These are phyloP conservation scores for Jamesozyma jinghongensis DNA, from an alignment of 805 yeast genomes.

Conservation along the genomic window DNA sequence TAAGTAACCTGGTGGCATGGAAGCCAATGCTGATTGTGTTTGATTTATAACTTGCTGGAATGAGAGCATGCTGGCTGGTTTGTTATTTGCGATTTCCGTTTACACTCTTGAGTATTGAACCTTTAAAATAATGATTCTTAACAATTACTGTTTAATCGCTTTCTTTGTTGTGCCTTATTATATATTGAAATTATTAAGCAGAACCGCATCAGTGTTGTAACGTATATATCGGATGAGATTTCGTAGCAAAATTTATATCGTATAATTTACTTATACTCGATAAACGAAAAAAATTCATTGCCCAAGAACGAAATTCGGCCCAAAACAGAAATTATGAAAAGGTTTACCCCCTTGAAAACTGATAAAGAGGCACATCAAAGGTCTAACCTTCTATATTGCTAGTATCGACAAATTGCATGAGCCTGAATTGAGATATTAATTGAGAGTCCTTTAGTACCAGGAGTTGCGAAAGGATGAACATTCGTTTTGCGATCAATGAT, in stretches of 20 bases:
- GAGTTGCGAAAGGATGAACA: conserved; percentile 13
- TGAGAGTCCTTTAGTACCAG: conserved; percentile 13
- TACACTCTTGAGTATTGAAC: neutral
- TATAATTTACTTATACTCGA: neutral
- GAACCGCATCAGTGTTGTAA: too few relatives aligned
- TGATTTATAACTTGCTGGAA: conserved; percentile 29
- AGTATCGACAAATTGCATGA: conserved; percentile 9
- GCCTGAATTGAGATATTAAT: conserved; percentile 13
- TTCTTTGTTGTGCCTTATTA: too few relatives aligned
- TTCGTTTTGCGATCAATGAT: conserved; percentile 6
- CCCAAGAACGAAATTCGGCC: too few relatives aligned
- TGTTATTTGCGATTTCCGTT: neutral
- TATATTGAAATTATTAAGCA: too few relatives aligned
- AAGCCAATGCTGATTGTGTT: conserved; percentile 15
- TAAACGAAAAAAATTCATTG: neutral
- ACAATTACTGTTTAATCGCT: neutral
- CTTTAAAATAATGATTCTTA: neutral
- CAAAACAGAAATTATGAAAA: too few relatives aligned
- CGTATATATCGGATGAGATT: too few relatives aligned
- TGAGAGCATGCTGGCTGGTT: conserved; percentile 20
- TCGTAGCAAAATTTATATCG: too few relatives aligned
- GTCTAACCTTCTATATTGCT: too few relatives aligned
- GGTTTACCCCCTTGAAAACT: too few relatives aligned
- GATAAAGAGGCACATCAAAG: too few relatives aligned
- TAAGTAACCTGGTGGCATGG: conserved; percentile 42